Evolutionary conservation across 2,329 filamentous ascomycete species (phyloP).

Genomic region (Gaeumannomyces tritici): DNA sequence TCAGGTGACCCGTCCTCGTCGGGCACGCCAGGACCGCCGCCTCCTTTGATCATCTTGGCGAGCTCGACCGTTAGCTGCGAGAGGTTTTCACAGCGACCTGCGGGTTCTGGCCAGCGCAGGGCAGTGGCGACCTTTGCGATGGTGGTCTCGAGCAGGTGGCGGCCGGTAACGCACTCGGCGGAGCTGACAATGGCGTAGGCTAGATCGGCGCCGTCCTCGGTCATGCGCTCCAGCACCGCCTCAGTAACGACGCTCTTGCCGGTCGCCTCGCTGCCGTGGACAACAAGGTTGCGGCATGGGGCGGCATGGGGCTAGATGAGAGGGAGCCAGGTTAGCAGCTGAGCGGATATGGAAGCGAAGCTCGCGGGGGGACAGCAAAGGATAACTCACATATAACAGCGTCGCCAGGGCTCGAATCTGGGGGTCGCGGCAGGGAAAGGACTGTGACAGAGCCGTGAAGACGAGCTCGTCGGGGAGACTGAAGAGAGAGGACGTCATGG

Average conservation of each 20-base stretch:
- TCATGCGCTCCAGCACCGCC: constrained; percentile 45
- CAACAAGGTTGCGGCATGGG: constrained; percentile 62
- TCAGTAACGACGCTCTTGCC: constrained; percentile 70
- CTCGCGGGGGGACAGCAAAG: not conserved
- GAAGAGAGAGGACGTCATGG: constrained; percentile 24
- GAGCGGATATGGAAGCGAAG: not conserved
- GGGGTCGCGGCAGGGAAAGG: constrained; percentile 46
- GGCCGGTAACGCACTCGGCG: constrained; percentile 65
- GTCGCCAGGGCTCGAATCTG: constrained; percentile 51
- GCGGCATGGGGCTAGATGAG: constrained; percentile 49
- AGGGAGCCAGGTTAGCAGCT: constrained; percentile 3
- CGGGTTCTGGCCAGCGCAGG: constrained; percentile 37
- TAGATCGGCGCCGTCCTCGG: constrained; percentile 31
- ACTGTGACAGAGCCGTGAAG: constrained; percentile 31
- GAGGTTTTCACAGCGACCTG: constrained; percentile 66
- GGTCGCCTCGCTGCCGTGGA: constrained; percentile 79
- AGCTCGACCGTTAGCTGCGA: constrained; percentile 68
- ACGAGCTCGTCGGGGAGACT: constrained; percentile 42
- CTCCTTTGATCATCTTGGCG: constrained; percentile 47
- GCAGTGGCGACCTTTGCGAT: constrained; percentile 47
- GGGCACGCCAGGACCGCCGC: constrained; percentile 15
- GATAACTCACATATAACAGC: constrained; percentile 37
- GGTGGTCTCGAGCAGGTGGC: constrained; percentile 68
- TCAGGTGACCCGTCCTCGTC: not conserved
- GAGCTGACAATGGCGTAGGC: constrained; percentile 56